Base-by-base conservation (phyloP, 177 flowering plant species). In the Vitis hybrid region DNA sequence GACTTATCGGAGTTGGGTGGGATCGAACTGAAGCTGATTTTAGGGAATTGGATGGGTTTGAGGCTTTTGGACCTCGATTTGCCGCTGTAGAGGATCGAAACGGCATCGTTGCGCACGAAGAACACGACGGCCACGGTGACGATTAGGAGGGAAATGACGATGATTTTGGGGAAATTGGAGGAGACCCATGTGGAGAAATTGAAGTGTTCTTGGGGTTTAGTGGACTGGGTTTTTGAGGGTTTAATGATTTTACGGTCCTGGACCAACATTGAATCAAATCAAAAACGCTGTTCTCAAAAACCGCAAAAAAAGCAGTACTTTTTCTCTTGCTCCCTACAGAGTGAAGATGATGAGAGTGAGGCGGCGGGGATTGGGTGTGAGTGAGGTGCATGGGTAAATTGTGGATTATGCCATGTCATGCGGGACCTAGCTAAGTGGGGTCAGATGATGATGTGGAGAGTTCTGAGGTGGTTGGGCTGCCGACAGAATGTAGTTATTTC, bases 121-220 rank as follows among this genome's bases (percentile, higher is more conserved):
- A 90, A 90, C 30, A 95, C 68, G 52, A 74, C 87, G 12, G 88
- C 94, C 24, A 88, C 89, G 24, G 97, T 85, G 75, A 69, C 71
- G 27, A 91, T 63, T 0, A 92, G 75, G 52, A 90, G 76, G 12
- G 61, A 5, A 56, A 90, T 27, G 3, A 80, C 35, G 67, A 85
- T 32, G 77, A 92, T 82, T 74, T 80, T 93, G 89, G 85, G 91
- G 35, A 86, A 75, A 69, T 93, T 91, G 3, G 85, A 93, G 55
- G 89, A 88, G 10, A 84, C 74, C 94, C 97, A 95, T 62, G 93
- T 77, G 71, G 94, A 81, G 80, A 90, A 88, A 79, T 91, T 92
- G 9, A 90, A 87, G 64, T 40, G 46, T 40, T 65, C 73, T 67
- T 90, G 88, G 50, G 90, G 3, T 30, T 82, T 74, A 2, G 86